Conservation (phyloP, 2,329 filamentous ascomycete species). For the Paracorniculantispora psalliotae region DNA sequence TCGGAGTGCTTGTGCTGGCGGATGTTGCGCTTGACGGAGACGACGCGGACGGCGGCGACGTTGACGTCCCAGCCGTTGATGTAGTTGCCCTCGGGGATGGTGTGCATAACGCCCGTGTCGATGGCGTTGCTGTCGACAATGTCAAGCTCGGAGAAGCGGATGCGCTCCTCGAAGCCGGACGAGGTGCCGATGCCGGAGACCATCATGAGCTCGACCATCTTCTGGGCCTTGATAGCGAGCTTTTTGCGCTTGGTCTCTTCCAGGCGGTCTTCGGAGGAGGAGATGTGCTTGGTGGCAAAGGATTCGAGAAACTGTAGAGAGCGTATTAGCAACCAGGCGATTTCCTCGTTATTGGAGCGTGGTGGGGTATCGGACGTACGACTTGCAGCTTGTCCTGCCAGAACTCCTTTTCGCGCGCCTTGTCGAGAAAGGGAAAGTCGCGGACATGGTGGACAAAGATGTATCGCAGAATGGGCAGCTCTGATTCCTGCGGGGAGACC, state of each 20-base stretch:
- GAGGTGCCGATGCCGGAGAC: slow-evolving; percentile 94
- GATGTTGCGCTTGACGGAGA: slow-evolving; percentile 77
- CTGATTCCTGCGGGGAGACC: slow-evolving; percentile 86
- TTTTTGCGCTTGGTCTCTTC: slow-evolving; percentile 96
- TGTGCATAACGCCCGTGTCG: slow-evolving; percentile 81
- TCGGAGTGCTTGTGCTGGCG: slow-evolving; percentile 90
- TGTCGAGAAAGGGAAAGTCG: slow-evolving; percentile 95
- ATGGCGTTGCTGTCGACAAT: slow-evolving; percentile 92
- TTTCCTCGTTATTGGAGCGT: neutral
- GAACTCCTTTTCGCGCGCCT: slow-evolving; percentile 97
- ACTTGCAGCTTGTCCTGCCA: slow-evolving; percentile 98
- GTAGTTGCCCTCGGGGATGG: slow-evolving; percentile 82
- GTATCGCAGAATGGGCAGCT: slow-evolving; percentile 87
- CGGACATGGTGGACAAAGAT: slow-evolving; percentile 98
- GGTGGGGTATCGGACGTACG: slow-evolving; percentile 48
- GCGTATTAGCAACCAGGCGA: neutral
- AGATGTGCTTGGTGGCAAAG: slow-evolving; percentile 95
- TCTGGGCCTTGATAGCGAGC: slow-evolving; percentile 86
- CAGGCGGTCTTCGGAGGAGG: slow-evolving; percentile 88
- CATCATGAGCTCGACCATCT: slow-evolving; percentile 98
- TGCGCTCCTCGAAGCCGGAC: slow-evolving; percentile 94
- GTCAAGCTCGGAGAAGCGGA: slow-evolving; percentile 94
- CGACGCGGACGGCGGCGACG: slow-evolving; percentile 80
- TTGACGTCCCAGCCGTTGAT: slow-evolving; percentile 98
- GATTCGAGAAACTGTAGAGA: slow-evolving; percentile 80